phyloP scores from a whole-genome alignment of 768 basidiomycete genomes.

The Rhizopogon rudus region DNA sequence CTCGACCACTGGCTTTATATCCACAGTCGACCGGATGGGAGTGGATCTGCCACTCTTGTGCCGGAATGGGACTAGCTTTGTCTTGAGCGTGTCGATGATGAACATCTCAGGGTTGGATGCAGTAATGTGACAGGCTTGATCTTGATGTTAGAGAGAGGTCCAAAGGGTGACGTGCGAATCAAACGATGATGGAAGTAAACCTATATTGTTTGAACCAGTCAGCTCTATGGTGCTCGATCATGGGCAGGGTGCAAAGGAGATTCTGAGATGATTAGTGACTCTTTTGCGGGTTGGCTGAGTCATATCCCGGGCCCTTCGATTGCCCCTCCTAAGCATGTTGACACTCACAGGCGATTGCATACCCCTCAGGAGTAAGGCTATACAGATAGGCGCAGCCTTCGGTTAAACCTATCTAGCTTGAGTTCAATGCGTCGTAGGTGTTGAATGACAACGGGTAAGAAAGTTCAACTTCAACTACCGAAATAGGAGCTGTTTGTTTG shows the following conservation, averaged over 20 bases:
- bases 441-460: too few relatives aligned
- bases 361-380: background rate
- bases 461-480: background rate
- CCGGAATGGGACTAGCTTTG: background rate
- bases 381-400: background rate
- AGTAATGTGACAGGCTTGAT: background rate
- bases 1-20: background rate
- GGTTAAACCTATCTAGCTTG: background rate
- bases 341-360: background rate
- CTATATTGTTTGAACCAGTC: background rate
- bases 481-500: constrained; percentile 1
- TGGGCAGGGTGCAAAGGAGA: background rate
- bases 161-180: background rate
- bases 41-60: background rate
- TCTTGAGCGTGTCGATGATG: background rate
- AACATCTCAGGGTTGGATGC: background rate
- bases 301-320: background rate
- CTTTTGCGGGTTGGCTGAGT: background rate
- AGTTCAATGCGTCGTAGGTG: too few relatives aligned
- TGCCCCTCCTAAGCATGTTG: background rate
- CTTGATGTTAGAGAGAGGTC: background rate
- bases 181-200: background rate
- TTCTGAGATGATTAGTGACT: background rate
- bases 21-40: background rate
- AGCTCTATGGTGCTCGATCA: background rate